Base-by-base conservation (phyloP, 2,329 filamentous ascomycete genomes). In the Leptosphaerulina australis region DNA sequence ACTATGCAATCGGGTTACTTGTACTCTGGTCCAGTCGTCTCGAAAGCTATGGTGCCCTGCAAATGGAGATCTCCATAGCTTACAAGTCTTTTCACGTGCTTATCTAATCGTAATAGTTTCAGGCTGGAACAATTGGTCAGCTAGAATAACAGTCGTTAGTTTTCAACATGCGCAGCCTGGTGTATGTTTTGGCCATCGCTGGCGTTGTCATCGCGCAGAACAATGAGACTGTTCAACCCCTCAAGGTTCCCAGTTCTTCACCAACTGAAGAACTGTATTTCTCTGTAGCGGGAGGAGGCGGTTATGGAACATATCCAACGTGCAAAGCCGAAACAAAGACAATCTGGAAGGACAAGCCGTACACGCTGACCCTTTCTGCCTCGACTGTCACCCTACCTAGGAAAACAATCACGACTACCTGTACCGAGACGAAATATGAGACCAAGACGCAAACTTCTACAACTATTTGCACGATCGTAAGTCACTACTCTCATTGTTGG, bases 141-240 rank as follows among this genome's bases (percentile, higher is more conserved):
- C 56, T 53, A 53, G 56, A 57, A 52, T 55, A 63, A 48, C 60
- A 61, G 57, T 63, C 66, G 45, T 43, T 67, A 63, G 55, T 62
- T 70, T 44, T 40, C 60, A 67, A 18, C 17, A 72, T 72, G 70
- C 67, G 58, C 36, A 55, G 44, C 33, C 22, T 64, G 45, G 64
- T 56, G 59, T 49, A 57, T 40, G 33, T 61, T 7, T 39, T 71
- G 53, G 67, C 58, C 26, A 43, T 68, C 41, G 55, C 53, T 35
- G 53, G 58, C 31, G 44, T 60, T 28, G 62, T 55, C 18, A 30
- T 52, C 28, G 66, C 63, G 21, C 56, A 60, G 21, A 53, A 62
- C 43, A 64, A 60, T 26, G 24, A 50, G 25, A 60, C 60, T 21
- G 35, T 55, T 12, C 40, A 50, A 12, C 45, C 38, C 3, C 28